These are phyloP conservation scores for Arthrobotrys musiformis DNA, from an alignment of 2,329 filamentous ascomycete species.

Conservation along the genomic window DNA sequence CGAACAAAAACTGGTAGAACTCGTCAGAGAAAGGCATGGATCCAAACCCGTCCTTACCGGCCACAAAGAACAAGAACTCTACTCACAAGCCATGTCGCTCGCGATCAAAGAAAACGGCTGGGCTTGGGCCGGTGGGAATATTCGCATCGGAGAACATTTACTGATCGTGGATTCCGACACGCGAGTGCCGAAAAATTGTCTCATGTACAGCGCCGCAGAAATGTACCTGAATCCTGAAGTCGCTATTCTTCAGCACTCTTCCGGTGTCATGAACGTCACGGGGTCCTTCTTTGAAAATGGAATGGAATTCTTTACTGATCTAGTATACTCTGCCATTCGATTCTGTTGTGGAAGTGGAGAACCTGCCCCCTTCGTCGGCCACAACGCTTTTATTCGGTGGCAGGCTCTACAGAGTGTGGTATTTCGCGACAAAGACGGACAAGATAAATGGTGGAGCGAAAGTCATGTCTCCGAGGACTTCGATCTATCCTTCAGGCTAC, in stretches of 20 bases:
- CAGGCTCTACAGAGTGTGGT: constrained; percentile 71
- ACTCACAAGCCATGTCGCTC: constrained; percentile 66
- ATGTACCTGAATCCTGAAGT: constrained; percentile 77
- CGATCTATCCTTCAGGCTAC: constrained; percentile 77
- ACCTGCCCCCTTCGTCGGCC: constrained; percentile 78
- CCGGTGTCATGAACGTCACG: constrained; percentile 80
- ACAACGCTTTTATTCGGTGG: constrained; percentile 81
- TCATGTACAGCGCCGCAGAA: constrained; percentile 76
- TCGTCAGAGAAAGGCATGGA: constrained; percentile 30
- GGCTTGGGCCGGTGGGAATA: constrained; percentile 71
- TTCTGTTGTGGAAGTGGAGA: constrained; percentile 78
- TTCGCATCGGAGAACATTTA: constrained; percentile 73
- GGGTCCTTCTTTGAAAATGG: constrained; percentile 79
- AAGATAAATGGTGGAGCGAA: constrained; percentile 79
- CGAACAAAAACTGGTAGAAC: constrained; percentile 66
- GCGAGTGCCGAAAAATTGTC: constrained; percentile 74
- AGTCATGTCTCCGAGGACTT: constrained; percentile 81
- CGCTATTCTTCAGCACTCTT: constrained; percentile 77
- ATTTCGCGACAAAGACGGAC: constrained; percentile 68
- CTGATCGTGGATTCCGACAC: constrained; percentile 77
- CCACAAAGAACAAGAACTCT: constrained; percentile 65
- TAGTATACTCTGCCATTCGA: constrained; percentile 78
- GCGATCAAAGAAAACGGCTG: constrained; percentile 68
- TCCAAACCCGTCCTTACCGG: constrained; percentile 26
- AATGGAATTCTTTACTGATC: constrained; percentile 81